Evolutionary conservation across 129 eudicot species (phyloP).

Genomic region (Calendula officinalis): DNA sequence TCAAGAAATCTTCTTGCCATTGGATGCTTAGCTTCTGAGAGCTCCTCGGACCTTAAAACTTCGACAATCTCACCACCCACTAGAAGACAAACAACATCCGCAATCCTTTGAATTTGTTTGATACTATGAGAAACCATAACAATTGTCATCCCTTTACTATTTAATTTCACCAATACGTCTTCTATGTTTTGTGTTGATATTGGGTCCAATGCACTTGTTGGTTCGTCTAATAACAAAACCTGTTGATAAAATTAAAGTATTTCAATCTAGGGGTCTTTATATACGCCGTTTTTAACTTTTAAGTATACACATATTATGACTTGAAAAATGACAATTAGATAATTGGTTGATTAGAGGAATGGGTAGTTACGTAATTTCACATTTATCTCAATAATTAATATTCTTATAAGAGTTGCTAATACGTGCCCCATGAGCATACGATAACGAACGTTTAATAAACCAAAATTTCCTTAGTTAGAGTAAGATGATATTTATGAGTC

Average conservation of each 20-base stretch:
- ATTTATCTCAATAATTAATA: too few species aligned
- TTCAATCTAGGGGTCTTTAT: too few species aligned
- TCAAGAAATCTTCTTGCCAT: slow-evolving; percentile 82
- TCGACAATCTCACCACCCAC: slow-evolving; percentile 90
- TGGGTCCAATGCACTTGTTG: slow-evolving; percentile 97
- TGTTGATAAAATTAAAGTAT: background rate
- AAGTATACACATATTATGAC: too few species aligned
- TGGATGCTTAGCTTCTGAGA: slow-evolving; percentile 82
- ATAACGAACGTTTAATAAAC: too few species aligned
- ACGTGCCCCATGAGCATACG: too few species aligned
- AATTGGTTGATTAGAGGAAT: too few species aligned
- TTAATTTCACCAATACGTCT: slow-evolving; percentile 71
- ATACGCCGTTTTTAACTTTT: too few species aligned
- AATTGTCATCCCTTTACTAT: slow-evolving; percentile 65
- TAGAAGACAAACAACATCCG: slow-evolving; percentile 82
- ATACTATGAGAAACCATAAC: slow-evolving; percentile 90
- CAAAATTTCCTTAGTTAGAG: too few species aligned
- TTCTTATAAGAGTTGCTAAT: too few species aligned
- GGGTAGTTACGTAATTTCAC: too few species aligned
- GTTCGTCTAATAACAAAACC: slow-evolving; percentile 88
- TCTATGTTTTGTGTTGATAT: slow-evolving; percentile 90
- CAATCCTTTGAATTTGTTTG: slow-evolving; percentile 90
- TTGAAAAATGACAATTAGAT: too few species aligned
- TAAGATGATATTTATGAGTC: too few species aligned
- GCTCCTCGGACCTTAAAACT: slow-evolving; percentile 53